These are phyloP conservation scores for Haplosporangium sp. DNA, from an alignment of 371 early-diverging fungal species.

Conservation along the genomic window DNA sequence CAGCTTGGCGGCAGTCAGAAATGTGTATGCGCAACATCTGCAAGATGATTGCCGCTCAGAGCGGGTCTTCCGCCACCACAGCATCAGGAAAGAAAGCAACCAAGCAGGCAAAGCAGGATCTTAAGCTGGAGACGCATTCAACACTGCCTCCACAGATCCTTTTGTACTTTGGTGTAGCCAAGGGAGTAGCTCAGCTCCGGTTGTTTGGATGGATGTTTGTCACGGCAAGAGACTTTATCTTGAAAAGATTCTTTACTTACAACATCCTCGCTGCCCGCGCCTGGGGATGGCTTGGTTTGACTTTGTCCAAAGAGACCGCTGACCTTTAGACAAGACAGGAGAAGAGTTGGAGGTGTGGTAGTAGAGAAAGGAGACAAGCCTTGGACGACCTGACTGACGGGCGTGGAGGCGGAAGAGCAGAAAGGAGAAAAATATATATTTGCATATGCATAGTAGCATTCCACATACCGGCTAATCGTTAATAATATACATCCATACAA, in stretches of 20 bases:
- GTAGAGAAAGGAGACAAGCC: no score
- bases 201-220: slow-evolving; percentile 24
- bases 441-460: no score
- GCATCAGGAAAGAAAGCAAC: no score
- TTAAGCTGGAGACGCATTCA: slow-evolving; percentile 6
- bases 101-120: no score
- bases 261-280: slow-evolving; percentile 35
- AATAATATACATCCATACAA: no score
- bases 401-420: no score
- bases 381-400: no score
- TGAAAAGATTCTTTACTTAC: slow-evolving; percentile 39
- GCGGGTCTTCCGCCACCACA: no score
- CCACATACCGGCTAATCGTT: no score
- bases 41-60: slow-evolving; percentile 43
- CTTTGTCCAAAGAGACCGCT: slow-evolving; percentile 38
- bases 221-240: slow-evolving; percentile 21
- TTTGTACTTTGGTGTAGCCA: slow-evolving; percentile 41
- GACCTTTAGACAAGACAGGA: no score
- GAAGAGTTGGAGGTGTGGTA: no score
- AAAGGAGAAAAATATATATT: no score
- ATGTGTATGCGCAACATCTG: slow-evolving; percentile 43
- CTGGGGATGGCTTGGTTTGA: slow-evolving; percentile 41
- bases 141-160: slow-evolving; percentile 44
- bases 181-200: slow-evolving; percentile 30
- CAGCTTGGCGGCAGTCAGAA: slow-evolving; percentile 34